Percentiles rank a stretch among this genome's conserved stretches.
Conservation (phyloP, 1,284 basidiomycete genomes). For the Ceratobasidium sp. region DNA sequence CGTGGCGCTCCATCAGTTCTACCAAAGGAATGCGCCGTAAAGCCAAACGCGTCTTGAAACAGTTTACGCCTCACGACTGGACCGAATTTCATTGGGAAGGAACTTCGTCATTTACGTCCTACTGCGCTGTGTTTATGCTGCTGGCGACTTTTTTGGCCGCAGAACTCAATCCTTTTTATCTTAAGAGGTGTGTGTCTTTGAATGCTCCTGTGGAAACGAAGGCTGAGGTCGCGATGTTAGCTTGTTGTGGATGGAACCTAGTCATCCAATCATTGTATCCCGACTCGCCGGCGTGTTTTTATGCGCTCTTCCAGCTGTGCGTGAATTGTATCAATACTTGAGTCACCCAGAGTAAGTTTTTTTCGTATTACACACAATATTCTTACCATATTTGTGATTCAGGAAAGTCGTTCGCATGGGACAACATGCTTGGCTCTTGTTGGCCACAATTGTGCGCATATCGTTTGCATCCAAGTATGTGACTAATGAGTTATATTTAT, state of each 20-base stretch:
- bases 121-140: constrained; percentile 73
- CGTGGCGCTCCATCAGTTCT: constrained; percentile 82
- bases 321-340: constrained; percentile 80
- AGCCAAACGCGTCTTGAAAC: constrained; percentile 75
- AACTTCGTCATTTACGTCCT: constrained; percentile 76
- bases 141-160: constrained; percentile 81
- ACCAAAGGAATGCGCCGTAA: constrained; percentile 76
- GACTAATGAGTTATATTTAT: too few species aligned
- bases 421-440: constrained; percentile 81
- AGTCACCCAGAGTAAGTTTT: constrained; percentile 72
- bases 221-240: constrained; percentile 52
- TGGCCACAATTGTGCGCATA: constrained; percentile 67
- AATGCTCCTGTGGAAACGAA: background rate
- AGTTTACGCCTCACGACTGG: constrained; percentile 85
- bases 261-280: constrained; percentile 79
- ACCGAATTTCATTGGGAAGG: constrained; percentile 88
- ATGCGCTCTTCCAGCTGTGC: constrained; percentile 79
- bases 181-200: constrained; percentile 61
- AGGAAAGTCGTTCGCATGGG: constrained; percentile 84
- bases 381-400: constrained; percentile 7
- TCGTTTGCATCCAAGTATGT: background rate
- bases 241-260: constrained; percentile 85
- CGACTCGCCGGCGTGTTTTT: constrained; percentile 78
- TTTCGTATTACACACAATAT: background rate
- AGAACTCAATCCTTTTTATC: constrained; percentile 83